phyloP scores from a whole-genome alignment of 805 yeast genomes.

The Barnettozyma vustinii region DNA sequence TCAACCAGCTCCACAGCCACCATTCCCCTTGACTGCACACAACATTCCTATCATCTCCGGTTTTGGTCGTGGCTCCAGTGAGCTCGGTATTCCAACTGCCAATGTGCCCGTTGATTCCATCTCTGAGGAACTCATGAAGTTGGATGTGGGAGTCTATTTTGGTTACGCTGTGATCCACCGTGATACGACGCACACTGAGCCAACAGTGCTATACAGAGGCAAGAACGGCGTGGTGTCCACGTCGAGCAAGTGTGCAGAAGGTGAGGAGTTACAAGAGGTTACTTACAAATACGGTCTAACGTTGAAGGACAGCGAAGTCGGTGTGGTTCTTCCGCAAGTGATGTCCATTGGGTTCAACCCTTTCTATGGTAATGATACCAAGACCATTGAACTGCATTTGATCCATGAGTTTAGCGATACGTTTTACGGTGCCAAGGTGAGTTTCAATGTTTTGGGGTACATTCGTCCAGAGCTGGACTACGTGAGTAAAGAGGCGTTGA shows the following conservation, averaged over 20 bases:
- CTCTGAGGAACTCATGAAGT: slow-evolving; percentile 28
- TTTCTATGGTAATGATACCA: slow-evolving; percentile 70
- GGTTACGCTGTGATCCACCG: slow-evolving; percentile 56
- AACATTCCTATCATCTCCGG: slow-evolving; percentile 62
- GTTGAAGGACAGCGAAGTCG: slow-evolving; percentile 36
- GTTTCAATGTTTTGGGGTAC: slow-evolving; percentile 74
- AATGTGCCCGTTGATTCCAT: slow-evolving; percentile 62
- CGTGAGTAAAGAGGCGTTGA: slow-evolving; percentile 74
- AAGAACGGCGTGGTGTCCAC: slow-evolving; percentile 13
- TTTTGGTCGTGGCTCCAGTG: slow-evolving; percentile 93
- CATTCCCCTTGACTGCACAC: slow-evolving; percentile 44
- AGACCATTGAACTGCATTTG: slow-evolving; percentile 84
- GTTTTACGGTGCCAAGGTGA: slow-evolving; percentile 80
- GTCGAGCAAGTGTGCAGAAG: slow-evolving; percentile 20
- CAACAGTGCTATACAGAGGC: slow-evolving; percentile 2
- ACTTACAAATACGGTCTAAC: slow-evolving; percentile 57
- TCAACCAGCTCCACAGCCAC: slow-evolving; percentile 38
- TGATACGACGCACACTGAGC: neutral
- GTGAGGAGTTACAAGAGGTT: slow-evolving; percentile 36
- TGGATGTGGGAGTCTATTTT: slow-evolving; percentile 81
- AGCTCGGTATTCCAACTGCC: slow-evolving; percentile 94
- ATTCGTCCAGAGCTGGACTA: slow-evolving; percentile 88
- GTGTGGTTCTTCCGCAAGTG: slow-evolving; percentile 72
- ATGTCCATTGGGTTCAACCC: slow-evolving; percentile 97
- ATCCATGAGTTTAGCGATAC: slow-evolving; percentile 60